Evolutionary conservation across 148 eudicot genomes (phyloP).

Genomic region (Rhododendron molle): DNA sequence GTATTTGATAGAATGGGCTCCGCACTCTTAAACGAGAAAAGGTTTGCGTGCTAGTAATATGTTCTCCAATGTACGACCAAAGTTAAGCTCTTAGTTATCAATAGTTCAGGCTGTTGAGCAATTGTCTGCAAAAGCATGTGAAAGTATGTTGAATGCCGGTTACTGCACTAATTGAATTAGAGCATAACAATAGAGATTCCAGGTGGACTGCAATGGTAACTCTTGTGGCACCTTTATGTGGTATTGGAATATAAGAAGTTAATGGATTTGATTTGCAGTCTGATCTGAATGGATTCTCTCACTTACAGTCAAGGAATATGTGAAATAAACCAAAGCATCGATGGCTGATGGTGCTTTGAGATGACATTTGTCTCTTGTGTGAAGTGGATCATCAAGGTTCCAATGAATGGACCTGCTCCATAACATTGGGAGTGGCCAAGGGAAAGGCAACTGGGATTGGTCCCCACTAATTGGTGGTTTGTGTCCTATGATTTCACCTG

Average conservation of each 20-base stretch:
- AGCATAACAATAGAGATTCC: neutral
- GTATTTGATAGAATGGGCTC: neutral
- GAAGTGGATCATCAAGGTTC: neutral
- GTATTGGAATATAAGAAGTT: neutral
- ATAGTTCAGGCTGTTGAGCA: neutral
- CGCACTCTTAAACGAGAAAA: neutral
- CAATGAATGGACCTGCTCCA: neutral
- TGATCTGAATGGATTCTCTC: neutral
- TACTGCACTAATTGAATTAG: neutral
- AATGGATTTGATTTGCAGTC: neutral
- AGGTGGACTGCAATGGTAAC: neutral
- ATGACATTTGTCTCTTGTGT: neutral
- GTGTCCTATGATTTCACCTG: neutral
- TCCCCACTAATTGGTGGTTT: neutral
- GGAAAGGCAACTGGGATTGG: neutral
- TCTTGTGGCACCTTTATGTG: neutral
- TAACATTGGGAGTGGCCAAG: neutral
- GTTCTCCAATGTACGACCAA: neutral
- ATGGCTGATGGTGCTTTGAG: neutral
- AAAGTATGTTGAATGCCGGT: neutral
- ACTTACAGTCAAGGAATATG: neutral
- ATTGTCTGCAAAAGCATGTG: neutral
- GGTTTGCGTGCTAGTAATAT: neutral
- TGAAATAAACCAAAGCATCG: neutral
- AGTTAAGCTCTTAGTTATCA: neutral